Conservation (phyloP, 768 basidiomycete species). For the Heimioporus sp. region DNA sequence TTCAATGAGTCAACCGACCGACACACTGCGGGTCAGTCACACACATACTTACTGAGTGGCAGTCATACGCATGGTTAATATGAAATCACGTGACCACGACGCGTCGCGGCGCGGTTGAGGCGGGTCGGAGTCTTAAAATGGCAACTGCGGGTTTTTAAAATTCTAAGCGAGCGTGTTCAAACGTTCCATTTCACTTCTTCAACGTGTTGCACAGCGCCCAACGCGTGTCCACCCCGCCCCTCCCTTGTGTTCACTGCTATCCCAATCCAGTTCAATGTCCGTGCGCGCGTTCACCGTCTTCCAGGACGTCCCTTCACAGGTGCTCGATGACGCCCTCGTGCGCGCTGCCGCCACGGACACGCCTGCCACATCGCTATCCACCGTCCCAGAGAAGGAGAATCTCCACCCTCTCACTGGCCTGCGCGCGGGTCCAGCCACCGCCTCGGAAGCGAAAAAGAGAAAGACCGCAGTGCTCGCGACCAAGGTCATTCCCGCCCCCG, state of each 20-base stretch:
- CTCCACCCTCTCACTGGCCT: conserved; percentile 72
- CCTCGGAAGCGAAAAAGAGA: conserved; percentile 54
- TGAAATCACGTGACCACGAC: conserved; percentile 25
- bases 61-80: neutral
- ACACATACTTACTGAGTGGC: neutral
- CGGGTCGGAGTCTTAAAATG: conserved; percentile 33
- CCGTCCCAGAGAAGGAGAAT: conserved; percentile 71
- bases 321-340: conserved; percentile 23
- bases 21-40: too few relatives aligned
- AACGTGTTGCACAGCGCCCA: conserved; percentile 33
- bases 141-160: conserved; percentile 27
- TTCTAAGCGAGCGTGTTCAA: conserved; percentile 23
- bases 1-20: too few relatives aligned
- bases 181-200: conserved; percentile 24
- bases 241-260: neutral
- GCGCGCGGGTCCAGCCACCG: conserved; percentile 41
- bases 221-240: conserved; percentile 10
- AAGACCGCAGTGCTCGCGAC: conserved; percentile 59
- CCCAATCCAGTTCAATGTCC: conserved; percentile 40
- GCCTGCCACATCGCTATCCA: conserved; percentile 34
- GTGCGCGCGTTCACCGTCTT: conserved; percentile 62
- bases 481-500: conserved; percentile 41
- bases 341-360: conserved; percentile 21
- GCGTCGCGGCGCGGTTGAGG: conserved; percentile 23
- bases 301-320: conserved; percentile 48